A percentile compares a stretch with the other conserved stretches of the same genome.
These are phyloP conservation scores for Vickermania spadyakhi DNA, from an alignment of 208 protist species.

Conservation along the genomic window DNA sequence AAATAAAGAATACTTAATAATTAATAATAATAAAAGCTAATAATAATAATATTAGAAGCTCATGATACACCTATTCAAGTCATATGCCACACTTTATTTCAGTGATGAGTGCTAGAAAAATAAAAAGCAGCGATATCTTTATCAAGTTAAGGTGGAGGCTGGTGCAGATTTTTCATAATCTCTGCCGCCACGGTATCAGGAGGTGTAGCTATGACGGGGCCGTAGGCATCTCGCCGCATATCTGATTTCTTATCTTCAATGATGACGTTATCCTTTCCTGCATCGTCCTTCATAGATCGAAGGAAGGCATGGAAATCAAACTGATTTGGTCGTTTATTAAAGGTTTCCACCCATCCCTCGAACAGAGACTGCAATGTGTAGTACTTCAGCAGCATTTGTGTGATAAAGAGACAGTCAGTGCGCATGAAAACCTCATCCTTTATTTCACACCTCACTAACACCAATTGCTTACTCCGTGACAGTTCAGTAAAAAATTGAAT, in stretches of 20 bases:
- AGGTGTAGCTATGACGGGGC: conserved; percentile 78
- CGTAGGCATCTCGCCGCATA: conserved; percentile 59
- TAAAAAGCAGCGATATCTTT: no score
- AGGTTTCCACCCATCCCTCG: conserved; percentile 84
- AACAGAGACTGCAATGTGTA: conserved; percentile 81
- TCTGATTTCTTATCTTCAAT: conserved; percentile 83
- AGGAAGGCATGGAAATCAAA: conserved; percentile 88
- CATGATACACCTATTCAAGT: no score
- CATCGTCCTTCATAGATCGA: conserved; percentile 88
- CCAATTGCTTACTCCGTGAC: conserved; percentile 67
- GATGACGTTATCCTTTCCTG: conserved; percentile 65
- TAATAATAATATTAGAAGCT: no score
- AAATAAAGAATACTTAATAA: no score
- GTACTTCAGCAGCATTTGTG: conserved; percentile 88
- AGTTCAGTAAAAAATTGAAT: conserved; percentile 92
- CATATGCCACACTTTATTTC: no score
- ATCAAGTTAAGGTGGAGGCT: conserved; percentile 13
- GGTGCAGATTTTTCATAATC: conserved; percentile 53
- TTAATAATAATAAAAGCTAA: no score
- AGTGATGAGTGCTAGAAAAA: no score
- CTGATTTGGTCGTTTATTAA: conserved; percentile 73
- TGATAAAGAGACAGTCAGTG: conserved; percentile 82
- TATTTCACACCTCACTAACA: conserved; percentile 88
- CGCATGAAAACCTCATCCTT: conserved; percentile 88
- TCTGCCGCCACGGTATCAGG: conserved; percentile 59